A percentile compares a stretch with the other conserved stretches of the same genome.
Conservation (phyloP, 2,329 filamentous ascomycete species). For the Cordyceps farinosa region DNA sequence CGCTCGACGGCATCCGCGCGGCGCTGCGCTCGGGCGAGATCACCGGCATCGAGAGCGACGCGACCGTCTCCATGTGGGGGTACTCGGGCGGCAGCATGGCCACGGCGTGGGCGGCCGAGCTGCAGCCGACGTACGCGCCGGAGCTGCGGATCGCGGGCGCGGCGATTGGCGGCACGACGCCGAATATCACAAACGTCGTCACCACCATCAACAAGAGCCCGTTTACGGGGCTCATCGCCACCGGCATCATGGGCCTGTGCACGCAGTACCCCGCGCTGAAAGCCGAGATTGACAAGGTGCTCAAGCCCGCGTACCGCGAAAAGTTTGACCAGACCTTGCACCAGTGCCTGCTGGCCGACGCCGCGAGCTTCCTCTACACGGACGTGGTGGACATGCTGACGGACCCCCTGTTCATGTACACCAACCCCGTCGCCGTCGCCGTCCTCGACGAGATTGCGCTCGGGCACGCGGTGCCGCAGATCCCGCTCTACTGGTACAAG, state of each 20-base stretch:
- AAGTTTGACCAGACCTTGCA: conserved; percentile 27
- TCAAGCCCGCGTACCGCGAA: conserved; percentile 22
- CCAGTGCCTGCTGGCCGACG: conserved; percentile 27
- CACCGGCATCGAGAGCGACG: conserved; percentile 31
- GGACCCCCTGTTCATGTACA: conserved; percentile 30
- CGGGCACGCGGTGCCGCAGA: conserved; percentile 39
- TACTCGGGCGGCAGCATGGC: conserved; percentile 28
- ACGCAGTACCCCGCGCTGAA: conserved; percentile 23
- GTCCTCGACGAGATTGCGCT: conserved; percentile 29
- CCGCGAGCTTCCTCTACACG: conserved; percentile 28
- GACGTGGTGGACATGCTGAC: conserved; percentile 41
- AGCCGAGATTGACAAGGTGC: conserved; percentile 15
- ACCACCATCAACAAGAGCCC: conserved; percentile 19
- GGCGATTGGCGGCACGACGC: conserved; percentile 25
- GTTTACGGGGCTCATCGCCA: conserved; percentile 22
- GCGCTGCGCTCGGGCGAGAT: conserved; percentile 28
- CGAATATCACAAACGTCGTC: conserved; percentile 21
- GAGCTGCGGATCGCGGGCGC: conserved; percentile 26
- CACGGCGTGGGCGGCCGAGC: conserved; percentile 24
- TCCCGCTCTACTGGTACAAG: conserved; percentile 50
- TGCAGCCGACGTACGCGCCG: conserved; percentile 26
- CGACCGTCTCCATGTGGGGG: conserved; percentile 43
- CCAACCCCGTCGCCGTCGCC: conserved; percentile 24
- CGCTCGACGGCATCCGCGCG: conserved; percentile 43
- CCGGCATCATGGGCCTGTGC: conserved; percentile 24